A percentile compares a stretch with the other conserved stretches of the same genome.
Conservation (phyloP, 139 green algal genomes). For the Coelastrella sp. region DNA sequence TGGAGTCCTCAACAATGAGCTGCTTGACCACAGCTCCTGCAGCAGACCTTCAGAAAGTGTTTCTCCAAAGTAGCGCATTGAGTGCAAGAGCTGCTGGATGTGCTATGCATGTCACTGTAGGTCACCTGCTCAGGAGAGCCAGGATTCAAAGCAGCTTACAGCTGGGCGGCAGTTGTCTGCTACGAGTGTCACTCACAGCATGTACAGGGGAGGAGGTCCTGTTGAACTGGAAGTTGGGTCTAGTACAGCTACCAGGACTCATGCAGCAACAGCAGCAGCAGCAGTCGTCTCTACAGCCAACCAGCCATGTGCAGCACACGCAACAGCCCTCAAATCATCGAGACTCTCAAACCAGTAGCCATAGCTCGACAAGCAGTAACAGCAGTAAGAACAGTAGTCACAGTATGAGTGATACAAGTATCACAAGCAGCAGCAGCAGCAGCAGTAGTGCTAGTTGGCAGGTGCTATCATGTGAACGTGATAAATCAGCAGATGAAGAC, state of each 20-base stretch:
- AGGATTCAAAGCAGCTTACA: slow-evolving; percentile 68
- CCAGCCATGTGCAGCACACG: background rate
- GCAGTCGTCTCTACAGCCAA: background rate
- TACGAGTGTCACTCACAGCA: slow-evolving; percentile 34
- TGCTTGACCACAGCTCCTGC: too few relatives aligned
- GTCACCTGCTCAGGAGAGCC: slow-evolving; percentile 73
- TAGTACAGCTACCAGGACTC: slow-evolving; percentile 7
- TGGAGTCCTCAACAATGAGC: too few relatives aligned
- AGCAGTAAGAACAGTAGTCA: background rate
- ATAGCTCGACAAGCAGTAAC: background rate
- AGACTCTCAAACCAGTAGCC: slow-evolving; percentile 13
- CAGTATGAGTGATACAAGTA: background rate
- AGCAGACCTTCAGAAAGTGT: too few relatives aligned
- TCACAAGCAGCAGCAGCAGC: background rate
- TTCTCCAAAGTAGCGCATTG: too few relatives aligned
- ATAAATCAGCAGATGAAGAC: slow-evolving; percentile 4
- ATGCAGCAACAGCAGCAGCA: slow-evolving; percentile 19
- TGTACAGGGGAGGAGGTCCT: slow-evolving; percentile 46
- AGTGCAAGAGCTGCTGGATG: background rate
- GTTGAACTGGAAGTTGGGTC: slow-evolving; percentile 23
- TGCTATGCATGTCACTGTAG: slow-evolving; percentile 56
- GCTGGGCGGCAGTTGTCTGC: slow-evolving; percentile 45
- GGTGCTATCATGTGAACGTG: background rate
- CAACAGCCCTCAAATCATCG: too few relatives aligned
- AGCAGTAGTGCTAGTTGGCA: background rate